Conservation (phyloP, 225 moss, liverwort and hornwort genomes). For the Physcomitrium patens region DNA sequence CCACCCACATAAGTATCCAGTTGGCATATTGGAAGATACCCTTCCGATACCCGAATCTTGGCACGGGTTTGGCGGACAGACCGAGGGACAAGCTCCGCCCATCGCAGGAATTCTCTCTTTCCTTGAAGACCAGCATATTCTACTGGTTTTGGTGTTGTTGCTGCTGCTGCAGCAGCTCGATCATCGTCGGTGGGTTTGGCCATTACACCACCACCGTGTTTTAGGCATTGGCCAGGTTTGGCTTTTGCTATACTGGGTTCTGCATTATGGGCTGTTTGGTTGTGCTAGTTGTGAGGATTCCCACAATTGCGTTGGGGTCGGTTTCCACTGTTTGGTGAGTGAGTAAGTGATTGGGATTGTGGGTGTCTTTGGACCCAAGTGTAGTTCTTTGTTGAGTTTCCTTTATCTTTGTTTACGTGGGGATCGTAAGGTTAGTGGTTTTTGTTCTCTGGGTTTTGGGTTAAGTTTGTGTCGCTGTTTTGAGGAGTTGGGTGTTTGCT, state of each 20-base stretch:
- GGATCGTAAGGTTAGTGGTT: background rate
- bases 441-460: background rate
- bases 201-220: no score
- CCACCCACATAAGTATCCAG: background rate
- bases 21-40: conserved; percentile 22
- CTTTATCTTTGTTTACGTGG: no score
- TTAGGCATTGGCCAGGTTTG: no score
- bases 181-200: no score
- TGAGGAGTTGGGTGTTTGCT: background rate
- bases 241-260: no score
- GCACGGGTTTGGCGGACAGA: no score
- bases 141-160: no score
- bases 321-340: conserved; percentile 14
- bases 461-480: conserved; percentile 14
- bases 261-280: no score
- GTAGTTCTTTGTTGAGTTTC: background rate
- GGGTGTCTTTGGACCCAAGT: background rate
- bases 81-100: no score
- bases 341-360: background rate
- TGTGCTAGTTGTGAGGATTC: background rate
- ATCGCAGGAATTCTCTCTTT: no score
- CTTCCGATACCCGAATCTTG: conserved; percentile 18
- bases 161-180: no score
- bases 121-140: no score
- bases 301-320: background rate